Evolutionary conservation across 192 early-diverging fungal genomes (phyloP).

Genomic region (Allomyces macrogynus): DNA sequence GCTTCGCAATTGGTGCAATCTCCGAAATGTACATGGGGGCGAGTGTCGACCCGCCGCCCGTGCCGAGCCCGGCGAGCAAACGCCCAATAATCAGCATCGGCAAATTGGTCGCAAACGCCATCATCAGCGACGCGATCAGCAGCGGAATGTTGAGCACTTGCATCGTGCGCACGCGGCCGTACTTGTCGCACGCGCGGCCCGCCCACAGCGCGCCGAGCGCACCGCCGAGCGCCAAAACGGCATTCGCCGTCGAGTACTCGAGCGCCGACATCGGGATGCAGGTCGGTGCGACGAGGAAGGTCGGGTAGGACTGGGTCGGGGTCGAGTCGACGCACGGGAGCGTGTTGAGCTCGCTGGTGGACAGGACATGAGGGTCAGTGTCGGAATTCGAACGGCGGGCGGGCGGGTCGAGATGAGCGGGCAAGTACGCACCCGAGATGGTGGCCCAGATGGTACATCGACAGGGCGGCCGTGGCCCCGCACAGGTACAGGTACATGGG

Average conservation of each 20-base stretch:
- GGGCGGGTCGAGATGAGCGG: too few species aligned
- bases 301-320: too few species aligned
- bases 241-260: neutral
- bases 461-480: too few species aligned
- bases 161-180: neutral
- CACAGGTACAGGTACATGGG: too few species aligned
- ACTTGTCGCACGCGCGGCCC: neutral
- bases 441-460: too few species aligned
- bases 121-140: neutral
- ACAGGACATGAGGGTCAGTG: too few species aligned
- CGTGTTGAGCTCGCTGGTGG: too few species aligned
- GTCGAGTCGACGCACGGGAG: too few species aligned
- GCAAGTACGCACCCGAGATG: too few species aligned
- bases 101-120: neutral
- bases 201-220: neutral
- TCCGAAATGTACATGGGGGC: neutral
- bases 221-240: neutral
- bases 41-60: neutral
- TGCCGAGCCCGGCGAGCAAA: neutral
- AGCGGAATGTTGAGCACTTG: neutral
- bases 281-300: neutral
- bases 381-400: too few species aligned
- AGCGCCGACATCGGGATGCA: neutral
- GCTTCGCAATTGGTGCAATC: neutral
- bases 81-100: neutral